Base-by-base conservation (phyloP, 176 grass and related monocot species). In the Zoysia pacifica region DNA sequence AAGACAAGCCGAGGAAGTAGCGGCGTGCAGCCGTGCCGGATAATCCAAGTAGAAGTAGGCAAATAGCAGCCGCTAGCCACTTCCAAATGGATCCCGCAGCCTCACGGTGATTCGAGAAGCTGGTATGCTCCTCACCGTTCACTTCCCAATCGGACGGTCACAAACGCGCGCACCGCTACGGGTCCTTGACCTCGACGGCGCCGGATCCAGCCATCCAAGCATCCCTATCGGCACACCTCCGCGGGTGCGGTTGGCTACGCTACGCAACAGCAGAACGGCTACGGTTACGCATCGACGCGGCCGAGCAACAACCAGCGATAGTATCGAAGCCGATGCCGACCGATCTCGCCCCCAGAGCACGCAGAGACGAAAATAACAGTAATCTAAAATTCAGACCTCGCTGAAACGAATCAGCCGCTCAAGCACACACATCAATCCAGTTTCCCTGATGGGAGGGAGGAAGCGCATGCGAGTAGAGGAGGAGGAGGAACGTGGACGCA, bases 81-180 rank as follows among this genome's bases (percentile, higher is more conserved):
- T 40, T 38, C 74, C 39, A 79, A 50, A 87, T 61, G 76, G 64
- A 84, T 80, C 87, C 76, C 40, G 65, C 71, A 58, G 70, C 47
- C 14, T 39, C 76, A 41, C 48, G 46, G 8, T 13, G 65, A 13
- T 14, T 79, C 64, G 51, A 46, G 65, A 79, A 36, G 77, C 50
- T 36, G 50, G 39, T 45, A 11, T 7, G n/a, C n/a, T 47, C 48
- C 28, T 14, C 18, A 12, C 65, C 54, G 71, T 56, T 58, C 41
- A 85, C 19, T 69, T 40, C 70, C 55, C 18, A 50, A 70, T 50
- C n/a, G n/a, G n/a, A n/a, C n/a, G n/a, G n/a, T 65, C 40, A 62
- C 69, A 20, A 28, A 79, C 60, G 69, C 19, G 39, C 37, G 19
- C 10, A 59, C 5, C 9, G n/a, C 4, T 50, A 18, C 18, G 59